These are phyloP conservation scores for Rhizopus microsporus DNA, from an alignment of 371 early-diverging fungal genomes.

Conservation along the genomic window DNA sequence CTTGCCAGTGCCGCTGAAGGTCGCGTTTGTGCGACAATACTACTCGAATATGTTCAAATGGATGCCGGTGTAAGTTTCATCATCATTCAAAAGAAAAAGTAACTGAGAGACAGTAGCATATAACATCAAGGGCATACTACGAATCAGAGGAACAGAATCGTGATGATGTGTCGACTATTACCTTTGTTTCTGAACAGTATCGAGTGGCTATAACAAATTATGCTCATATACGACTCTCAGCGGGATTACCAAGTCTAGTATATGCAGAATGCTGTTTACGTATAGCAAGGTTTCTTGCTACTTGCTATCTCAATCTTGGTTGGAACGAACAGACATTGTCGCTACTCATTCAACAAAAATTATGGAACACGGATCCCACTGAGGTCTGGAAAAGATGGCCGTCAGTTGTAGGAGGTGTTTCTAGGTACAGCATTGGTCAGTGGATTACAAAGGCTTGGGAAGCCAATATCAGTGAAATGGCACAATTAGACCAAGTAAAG, in stretches of 20 bases:
- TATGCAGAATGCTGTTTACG: conserved; percentile 53
- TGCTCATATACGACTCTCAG: conserved; percentile 36
- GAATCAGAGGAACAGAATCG: not conserved
- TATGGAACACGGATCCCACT: not conserved
- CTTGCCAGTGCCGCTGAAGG: conserved; percentile 80
- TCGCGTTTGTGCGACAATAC: conserved; percentile 60
- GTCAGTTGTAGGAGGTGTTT: conserved; percentile 20
- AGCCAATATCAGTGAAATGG: conserved; percentile 50
- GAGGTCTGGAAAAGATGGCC: conserved; percentile 4
- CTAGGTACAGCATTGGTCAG: conserved; percentile 53
- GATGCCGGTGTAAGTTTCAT: conserved; percentile 48
- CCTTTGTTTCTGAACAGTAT: conserved; percentile 37
- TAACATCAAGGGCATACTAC: not conserved
- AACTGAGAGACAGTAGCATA: not conserved
- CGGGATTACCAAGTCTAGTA: conserved; percentile 22
- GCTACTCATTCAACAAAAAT: conserved; percentile 11
- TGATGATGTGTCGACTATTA: not conserved
- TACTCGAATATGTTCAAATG: conserved; percentile 60
- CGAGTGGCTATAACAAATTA: conserved; percentile 44
- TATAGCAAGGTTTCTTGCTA: conserved; percentile 39
- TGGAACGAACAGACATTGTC: conserved; percentile 29
- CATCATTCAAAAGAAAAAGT: too few species aligned
- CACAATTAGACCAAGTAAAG: conserved; percentile 57
- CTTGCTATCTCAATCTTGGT: conserved; percentile 31
- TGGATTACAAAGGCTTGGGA: conserved; percentile 64